Percentiles rank a stretch among this genome's conserved stretches.
Conservation (phyloP, 164 flowering plant species). For the Umbellularia californica region DNA sequence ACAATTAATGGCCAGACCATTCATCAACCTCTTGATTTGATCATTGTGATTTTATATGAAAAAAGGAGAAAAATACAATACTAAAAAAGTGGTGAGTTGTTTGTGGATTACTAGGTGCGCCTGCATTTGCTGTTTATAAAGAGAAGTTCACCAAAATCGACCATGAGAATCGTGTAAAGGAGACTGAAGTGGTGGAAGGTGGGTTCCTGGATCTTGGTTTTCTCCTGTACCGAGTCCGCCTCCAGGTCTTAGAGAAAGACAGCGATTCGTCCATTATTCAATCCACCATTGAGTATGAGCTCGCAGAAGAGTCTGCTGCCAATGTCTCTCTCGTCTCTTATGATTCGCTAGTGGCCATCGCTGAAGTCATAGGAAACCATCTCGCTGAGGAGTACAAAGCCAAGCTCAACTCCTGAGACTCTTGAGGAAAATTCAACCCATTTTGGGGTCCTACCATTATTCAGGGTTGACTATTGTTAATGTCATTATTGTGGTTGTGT, state of each 20-base stretch:
- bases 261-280: slow-evolving; percentile 18
- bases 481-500: no score
- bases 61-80: not conserved
- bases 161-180: slow-evolving; percentile 25
- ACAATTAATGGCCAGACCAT: not conserved
- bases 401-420: not conserved
- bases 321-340: not conserved
- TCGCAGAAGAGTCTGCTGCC: slow-evolving; percentile 16
- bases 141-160: slow-evolving; percentile 14
- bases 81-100: not conserved
- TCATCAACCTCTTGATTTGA: not conserved
- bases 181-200: slow-evolving; percentile 30
- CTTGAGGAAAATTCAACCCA: not conserved
- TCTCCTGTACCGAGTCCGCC: slow-evolving; percentile 13
- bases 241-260: slow-evolving; percentile 26
- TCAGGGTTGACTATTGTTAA: not conserved
- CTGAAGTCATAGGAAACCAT: not conserved
- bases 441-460: not conserved
- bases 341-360: not conserved
- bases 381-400: not conserved
- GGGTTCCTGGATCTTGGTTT: slow-evolving; percentile 29
- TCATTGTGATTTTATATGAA: not conserved
- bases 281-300: slow-evolving; percentile 30
- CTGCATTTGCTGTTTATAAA: not conserved
- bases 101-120: not conserved